Percentiles rank a stretch among this genome's conserved stretches.
Evolutionary conservation across 768 basidiomycete genomes (phyloP).

Genomic region (Cytidiella melzeri): DNA sequence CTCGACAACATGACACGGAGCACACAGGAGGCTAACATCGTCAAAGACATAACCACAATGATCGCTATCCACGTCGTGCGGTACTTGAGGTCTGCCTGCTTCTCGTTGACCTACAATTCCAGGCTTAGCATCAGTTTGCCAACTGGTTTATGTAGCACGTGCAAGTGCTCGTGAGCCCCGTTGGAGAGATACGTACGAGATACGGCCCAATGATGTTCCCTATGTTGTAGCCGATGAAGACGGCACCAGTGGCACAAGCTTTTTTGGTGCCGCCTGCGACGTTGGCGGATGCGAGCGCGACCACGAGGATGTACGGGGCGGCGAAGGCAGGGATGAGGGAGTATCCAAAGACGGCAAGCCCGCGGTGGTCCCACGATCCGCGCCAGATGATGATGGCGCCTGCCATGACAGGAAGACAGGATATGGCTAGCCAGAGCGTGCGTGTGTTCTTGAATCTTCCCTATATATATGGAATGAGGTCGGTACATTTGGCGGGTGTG

Average conservation of each 20-base stretch:
- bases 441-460: slow-evolving; percentile 7
- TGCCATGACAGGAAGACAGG: slow-evolving; percentile 8
- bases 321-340: slow-evolving; percentile 10
- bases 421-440: not conserved
- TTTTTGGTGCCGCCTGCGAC: slow-evolving; percentile 10
- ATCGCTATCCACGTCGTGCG: slow-evolving; percentile 11
- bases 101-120: slow-evolving; percentile 2
- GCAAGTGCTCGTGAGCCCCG: not conserved
- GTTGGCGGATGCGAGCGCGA: slow-evolving; percentile 5
- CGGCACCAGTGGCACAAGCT: slow-evolving; percentile 8
- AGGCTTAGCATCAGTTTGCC: not conserved
- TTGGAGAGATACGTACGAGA: slow-evolving; percentile 1
- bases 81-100: slow-evolving; percentile 7
- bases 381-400: slow-evolving; percentile 12
- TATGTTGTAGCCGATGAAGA: slow-evolving; percentile 11
- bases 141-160: not conserved
- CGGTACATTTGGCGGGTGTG: no score
- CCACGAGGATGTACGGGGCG: slow-evolving; percentile 9
- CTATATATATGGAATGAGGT: not conserved
- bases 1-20: slow-evolving; percentile 3
- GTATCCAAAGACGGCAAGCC: slow-evolving; percentile 9
- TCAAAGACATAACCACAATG: slow-evolving; percentile 9
- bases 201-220: slow-evolving; percentile 11
- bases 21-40: slow-evolving; percentile 4
- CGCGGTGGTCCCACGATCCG: slow-evolving; percentile 7